Percentiles rank a stretch among this genome's conserved stretches.
Evolutionary conservation across 2,329 filamentous ascomycete genomes (phyloP).

Genomic region (Pezicula neosporulosa): DNA sequence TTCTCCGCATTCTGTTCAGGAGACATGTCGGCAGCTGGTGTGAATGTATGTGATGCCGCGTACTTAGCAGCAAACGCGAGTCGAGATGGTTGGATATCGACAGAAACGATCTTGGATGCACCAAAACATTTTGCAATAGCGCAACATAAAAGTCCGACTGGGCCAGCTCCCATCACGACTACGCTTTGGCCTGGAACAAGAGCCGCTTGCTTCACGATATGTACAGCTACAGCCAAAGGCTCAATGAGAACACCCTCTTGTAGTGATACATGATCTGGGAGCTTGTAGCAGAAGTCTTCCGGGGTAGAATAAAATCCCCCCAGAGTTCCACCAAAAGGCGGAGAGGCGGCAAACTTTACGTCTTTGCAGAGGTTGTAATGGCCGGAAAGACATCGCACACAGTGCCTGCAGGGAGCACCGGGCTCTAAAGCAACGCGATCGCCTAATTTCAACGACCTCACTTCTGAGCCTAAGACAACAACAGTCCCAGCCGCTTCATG

Average conservation of each 20-base stretch:
- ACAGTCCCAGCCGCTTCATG: slow-evolving; percentile 40
- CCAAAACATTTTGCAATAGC: slow-evolving; percentile 42
- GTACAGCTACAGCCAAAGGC: slow-evolving; percentile 43
- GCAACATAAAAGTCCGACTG: slow-evolving; percentile 43
- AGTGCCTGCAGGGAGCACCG: slow-evolving; percentile 38
- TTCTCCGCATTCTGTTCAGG: not conserved
- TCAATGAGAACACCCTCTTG: slow-evolving; percentile 37
- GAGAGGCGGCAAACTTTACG: slow-evolving; percentile 38
- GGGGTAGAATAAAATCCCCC: slow-evolving; percentile 32
- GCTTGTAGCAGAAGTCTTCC: slow-evolving; percentile 35
- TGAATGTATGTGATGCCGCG: slow-evolving; percentile 38
- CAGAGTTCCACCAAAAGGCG: slow-evolving; percentile 35
- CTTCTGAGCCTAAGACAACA: slow-evolving; percentile 33
- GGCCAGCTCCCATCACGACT: slow-evolving; percentile 44
- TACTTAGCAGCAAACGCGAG: slow-evolving; percentile 39
- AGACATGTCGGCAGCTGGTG: slow-evolving; percentile 26
- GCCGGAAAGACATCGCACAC: slow-evolving; percentile 33
- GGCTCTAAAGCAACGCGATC: slow-evolving; percentile 45
- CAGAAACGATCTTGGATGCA: slow-evolving; percentile 40
- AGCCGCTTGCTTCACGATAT: slow-evolving; percentile 37
- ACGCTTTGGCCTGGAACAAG: slow-evolving; percentile 38
- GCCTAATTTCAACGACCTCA: slow-evolving; percentile 37
- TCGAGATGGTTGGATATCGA: slow-evolving; percentile 40
- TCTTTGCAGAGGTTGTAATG: slow-evolving; percentile 36
- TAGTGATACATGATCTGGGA: slow-evolving; percentile 25